These are phyloP conservation scores for Prinsepia uniflora DNA, from an alignment of 306 rosid species.

Conservation along the genomic window DNA sequence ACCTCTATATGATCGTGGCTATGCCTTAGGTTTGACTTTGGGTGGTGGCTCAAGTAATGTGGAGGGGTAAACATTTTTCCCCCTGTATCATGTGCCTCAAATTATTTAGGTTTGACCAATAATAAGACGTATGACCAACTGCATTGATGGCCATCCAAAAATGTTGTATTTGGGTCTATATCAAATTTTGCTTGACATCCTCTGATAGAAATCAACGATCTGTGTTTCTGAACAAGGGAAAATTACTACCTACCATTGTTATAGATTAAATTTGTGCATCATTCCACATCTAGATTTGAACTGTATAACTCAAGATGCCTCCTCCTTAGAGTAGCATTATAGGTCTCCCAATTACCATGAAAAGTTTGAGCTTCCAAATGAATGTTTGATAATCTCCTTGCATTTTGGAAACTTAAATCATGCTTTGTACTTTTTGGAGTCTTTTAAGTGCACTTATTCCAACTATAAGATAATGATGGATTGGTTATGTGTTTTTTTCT, in stretches of 20 bases:
- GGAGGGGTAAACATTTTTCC: slow-evolving; percentile 56
- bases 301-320: background rate
- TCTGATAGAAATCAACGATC: background rate
- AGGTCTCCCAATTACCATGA: background rate
- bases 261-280: background rate
- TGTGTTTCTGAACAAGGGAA: background rate
- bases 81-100: slow-evolving; percentile 14
- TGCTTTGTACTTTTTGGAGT: no score
- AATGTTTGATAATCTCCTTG: no score
- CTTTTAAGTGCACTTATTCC: no score
- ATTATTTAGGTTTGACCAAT: background rate
- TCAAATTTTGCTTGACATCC: background rate
- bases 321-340: background rate
- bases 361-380: background rate
- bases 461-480: no score
- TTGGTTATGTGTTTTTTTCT: no score
- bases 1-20: slow-evolving; percentile 95
- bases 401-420: background rate
- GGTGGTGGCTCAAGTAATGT: slow-evolving; percentile 52
- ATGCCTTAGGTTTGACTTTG: slow-evolving; percentile 79
- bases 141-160: no score
- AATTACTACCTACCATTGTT: background rate
- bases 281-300: background rate
- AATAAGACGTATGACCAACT: background rate
- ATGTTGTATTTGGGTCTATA: background rate